Base-by-base conservation (phyloP, 2,329 filamentous ascomycete species). In the Shiraia sp. region DNA sequence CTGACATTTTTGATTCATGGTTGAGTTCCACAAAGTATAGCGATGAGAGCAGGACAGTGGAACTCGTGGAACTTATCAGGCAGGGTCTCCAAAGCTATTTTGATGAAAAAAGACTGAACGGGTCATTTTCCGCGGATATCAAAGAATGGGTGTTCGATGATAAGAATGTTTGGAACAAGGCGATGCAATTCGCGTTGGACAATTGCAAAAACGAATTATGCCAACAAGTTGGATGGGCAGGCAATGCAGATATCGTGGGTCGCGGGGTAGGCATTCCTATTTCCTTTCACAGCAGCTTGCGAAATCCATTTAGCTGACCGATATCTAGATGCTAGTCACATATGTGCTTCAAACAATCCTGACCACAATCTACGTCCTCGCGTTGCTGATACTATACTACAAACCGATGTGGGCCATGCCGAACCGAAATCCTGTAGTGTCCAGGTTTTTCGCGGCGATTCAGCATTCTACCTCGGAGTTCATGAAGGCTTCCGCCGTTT, bases 381-480 rank as follows among this genome's bases (percentile, higher is more conserved):
- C 16, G 8, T 9, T 36, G 5, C 9, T 36, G 10, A 14, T n/a
- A 10, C 2, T 36, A 10, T 24, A 26, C 9, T 36, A 22, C 7
- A 17, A 36, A 14, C 10, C 12, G 23, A 13, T 3, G 6, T 22
- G 4, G 19, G 14, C 23, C 10, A 16, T 6, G 3, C 14, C 5
- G 14, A 4, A 6, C n/a, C 26, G 16, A 4, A 10, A n/a, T 6
- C 10, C 17, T 8, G 6, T 17, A 23, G 8, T 17, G 27, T 8
- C 14, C n/a, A 29, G 25, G 10, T 25, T 16, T 7, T 13, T 32
- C 13, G 8, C 24, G 3, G 36, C 36, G 8, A 14, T 40, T 6
- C 19, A 29, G 10, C 32, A 40, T n/a, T 45, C 42, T 6, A 31
- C 42, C 16, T 6, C n/a, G 23, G 10, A 22, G 5, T 40, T 45